phyloP scores from a whole-genome alignment of 768 basidiomycete species.

The Boletellus ananiceps region DNA sequence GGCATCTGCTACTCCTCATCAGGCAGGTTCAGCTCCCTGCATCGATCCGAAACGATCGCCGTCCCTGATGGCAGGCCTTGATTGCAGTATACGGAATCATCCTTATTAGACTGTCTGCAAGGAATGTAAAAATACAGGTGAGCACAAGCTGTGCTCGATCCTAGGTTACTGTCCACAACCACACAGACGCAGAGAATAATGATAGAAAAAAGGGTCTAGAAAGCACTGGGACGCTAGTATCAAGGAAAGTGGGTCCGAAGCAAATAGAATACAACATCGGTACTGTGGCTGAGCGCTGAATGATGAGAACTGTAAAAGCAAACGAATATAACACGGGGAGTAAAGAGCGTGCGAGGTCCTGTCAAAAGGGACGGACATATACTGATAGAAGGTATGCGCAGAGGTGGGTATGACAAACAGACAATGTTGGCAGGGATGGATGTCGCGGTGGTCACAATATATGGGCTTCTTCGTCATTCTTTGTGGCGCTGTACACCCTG shows the following conservation, averaged over 20 bases:
- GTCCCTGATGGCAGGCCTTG: slow-evolving; percentile 3
- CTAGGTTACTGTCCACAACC: slow-evolving; percentile 2
- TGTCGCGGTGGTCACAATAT: slow-evolving; percentile 13
- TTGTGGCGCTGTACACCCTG: slow-evolving; percentile 48
- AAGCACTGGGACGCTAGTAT: neutral
- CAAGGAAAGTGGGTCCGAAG: slow-evolving; percentile 8
- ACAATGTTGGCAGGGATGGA: neutral
- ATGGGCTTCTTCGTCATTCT: slow-evolving; percentile 32
- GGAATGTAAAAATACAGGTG: slow-evolving; percentile 20
- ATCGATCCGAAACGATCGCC: slow-evolving; percentile 15
- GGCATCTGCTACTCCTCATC: too few species aligned
- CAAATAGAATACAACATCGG: slow-evolving; percentile 13
- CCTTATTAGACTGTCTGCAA: slow-evolving; percentile 5
- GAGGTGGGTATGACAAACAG: neutral
- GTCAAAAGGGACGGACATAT: slow-evolving; percentile 8
- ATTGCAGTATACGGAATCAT: neutral
- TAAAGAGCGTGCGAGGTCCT: slow-evolving; percentile 18
- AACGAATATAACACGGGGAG: neutral
- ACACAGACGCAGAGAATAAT: slow-evolving; percentile 12
- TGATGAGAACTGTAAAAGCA: slow-evolving; percentile 1
- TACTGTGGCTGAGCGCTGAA: slow-evolving; percentile 4
- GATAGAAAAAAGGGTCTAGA: slow-evolving; percentile 6
- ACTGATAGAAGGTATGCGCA: neutral
- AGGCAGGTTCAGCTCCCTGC: too few species aligned
- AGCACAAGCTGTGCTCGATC: neutral